Base-by-base conservation (phyloP, 106 monocot genomes). In the Allium fistulosum region DNA sequence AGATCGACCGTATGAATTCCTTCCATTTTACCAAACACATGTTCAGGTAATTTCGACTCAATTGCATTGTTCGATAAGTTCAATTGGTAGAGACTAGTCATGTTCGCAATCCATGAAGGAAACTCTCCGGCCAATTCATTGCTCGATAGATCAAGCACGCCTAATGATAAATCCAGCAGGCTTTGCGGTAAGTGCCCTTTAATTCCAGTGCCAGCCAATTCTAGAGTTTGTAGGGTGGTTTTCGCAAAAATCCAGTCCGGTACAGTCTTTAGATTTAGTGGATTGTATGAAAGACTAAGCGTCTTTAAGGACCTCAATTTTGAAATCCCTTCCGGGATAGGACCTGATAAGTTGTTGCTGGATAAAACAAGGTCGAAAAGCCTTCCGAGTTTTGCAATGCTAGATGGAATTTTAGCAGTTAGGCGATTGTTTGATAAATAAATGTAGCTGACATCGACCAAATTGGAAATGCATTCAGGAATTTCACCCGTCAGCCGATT, bases 401-500 rank as follows among this genome's bases (percentile, higher is more conserved):
- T 50, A 15, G 76, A 18, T 9, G 81, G 81, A 45, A 77, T 74
- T n/a, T 67, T 63, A 4, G 77, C 77, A 13, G 77, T 69, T 46
- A 71, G 15, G 16, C 13, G 50, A 52, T 80, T 80, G 51, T 65
- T 75, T 65, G 37, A n/a, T 46, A 80, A 65, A n/a, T 71, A 57
- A 37, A 75, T 14, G 14, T 59, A 58, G 4, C 10, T 49, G 17
- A 75, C 57, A 9, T 57, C 62, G 37, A 57, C 7, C 57, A 75
- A 59, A 10, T 18, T 48, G 7, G 70, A 69, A 1, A 80, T 75
- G 4, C 65, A 17, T 18, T 46, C 53, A 4, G 80, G 80, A 16
- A 80, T 56, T 18, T 71, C 58, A 3, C 75, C 80, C 45, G 17
- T 66, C 26, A 80, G 58, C 55, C 51, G 27, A 53, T 80, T 80